A percentile compares a stretch with the other conserved stretches of the same genome.
Conservation (phyloP, 257 asterid species). For the Avicennia marina region DNA sequence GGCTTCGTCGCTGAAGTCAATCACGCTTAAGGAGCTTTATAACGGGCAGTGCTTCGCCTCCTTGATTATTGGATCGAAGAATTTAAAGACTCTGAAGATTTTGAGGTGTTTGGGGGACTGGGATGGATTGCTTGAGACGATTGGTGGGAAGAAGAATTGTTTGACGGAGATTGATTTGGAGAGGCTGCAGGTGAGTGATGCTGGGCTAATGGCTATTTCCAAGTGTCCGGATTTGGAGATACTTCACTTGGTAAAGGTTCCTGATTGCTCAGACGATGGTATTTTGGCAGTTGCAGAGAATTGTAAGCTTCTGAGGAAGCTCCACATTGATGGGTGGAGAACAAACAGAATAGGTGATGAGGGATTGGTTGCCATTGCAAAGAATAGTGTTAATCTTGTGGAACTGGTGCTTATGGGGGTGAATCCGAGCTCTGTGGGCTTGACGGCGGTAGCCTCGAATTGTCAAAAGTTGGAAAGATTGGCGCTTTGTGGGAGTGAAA, state of each 20-base stretch:
- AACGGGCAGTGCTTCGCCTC: constrained; percentile 58
- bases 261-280: constrained; percentile 21
- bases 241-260: constrained; percentile 21
- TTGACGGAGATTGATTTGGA: constrained; percentile 55
- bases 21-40: constrained; percentile 53
- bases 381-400: constrained; percentile 15
- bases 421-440: constrained; percentile 9
- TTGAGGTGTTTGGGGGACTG: constrained; percentile 60
- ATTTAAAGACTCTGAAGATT: constrained; percentile 44
- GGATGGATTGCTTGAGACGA: constrained; percentile 46
- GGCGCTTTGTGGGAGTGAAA: constrained; percentile 26
- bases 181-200: constrained; percentile 53
- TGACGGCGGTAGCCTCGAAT: constrained; percentile 13
- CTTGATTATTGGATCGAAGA: constrained; percentile 38
- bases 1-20: constrained; percentile 35
- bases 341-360: constrained; percentile 27
- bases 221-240: constrained; percentile 26
- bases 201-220: constrained; percentile 46
- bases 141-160: constrained; percentile 28
- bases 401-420: constrained; percentile 25
- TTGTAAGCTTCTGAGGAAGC: constrained; percentile 23
- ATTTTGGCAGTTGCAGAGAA: constrained; percentile 18
- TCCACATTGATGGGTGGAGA: constrained; percentile 26
- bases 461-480: constrained; percentile 20
- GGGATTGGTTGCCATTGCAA: constrained; percentile 16